Conservation (phyloP, 73 alveolate genomes). For the Chromera velia region DNA sequence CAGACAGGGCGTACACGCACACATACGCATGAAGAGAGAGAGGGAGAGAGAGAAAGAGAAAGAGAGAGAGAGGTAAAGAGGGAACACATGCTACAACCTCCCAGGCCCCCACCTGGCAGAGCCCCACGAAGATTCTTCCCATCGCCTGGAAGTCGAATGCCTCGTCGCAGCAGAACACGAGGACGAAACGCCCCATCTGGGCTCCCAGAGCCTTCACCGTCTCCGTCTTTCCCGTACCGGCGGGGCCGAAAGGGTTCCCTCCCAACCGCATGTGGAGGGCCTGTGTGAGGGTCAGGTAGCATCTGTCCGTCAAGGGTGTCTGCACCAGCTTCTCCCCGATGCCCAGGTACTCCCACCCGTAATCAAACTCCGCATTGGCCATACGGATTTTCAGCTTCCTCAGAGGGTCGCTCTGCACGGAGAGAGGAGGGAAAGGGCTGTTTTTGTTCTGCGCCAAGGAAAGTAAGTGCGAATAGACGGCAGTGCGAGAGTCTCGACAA, state of each 20-base stretch:
- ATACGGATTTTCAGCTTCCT: too few relatives aligned
- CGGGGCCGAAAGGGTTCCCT: background rate
- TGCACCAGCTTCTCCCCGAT: conserved; percentile 61
- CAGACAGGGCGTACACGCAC: too few relatives aligned
- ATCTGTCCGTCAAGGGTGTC: conserved; percentile 89
- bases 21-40: too few relatives aligned
- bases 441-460: too few relatives aligned
- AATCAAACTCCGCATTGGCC: too few relatives aligned
- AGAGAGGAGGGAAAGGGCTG: too few relatives aligned
- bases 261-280: conserved; percentile 8
- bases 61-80: too few relatives aligned
- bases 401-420: too few relatives aligned
- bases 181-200: conserved; percentile 79
- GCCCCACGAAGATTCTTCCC: conserved; percentile 89
- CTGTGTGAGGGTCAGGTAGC: conserved; percentile 84
- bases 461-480: too few relatives aligned
- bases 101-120: conserved; percentile 57
- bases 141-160: conserved; percentile 72
- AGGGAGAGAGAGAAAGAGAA: too few relatives aligned
- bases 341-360: conserved; percentile 90
- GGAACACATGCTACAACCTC: too few relatives aligned
- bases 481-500: too few relatives aligned
- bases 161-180: conserved; percentile 61
- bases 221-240: conserved; percentile 81
- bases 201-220: conserved; percentile 96